These are phyloP conservation scores for Melastoma candidum DNA, from an alignment of 441 rosid species.

Conservation along the genomic window DNA sequence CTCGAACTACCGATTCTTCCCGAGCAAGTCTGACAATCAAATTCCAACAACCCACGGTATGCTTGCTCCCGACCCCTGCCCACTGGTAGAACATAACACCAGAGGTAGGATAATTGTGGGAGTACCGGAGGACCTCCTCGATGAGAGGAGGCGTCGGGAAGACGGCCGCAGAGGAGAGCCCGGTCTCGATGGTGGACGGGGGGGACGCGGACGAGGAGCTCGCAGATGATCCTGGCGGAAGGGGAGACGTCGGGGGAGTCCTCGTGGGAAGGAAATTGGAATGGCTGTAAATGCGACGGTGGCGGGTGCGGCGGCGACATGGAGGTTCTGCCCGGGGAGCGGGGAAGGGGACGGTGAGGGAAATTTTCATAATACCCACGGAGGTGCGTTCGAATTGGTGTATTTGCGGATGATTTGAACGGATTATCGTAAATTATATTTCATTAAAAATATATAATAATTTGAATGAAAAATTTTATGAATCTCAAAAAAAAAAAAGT, in stretches of 20 bases:
- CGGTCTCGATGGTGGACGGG: slow-evolving; percentile 27
- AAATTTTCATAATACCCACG: too few species aligned
- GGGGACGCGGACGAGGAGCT: slow-evolving; percentile 22
- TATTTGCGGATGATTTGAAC: too few species aligned
- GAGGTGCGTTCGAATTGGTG: too few species aligned
- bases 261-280: slow-evolving; percentile 15
- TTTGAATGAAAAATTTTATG: too few species aligned
- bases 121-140: slow-evolving; percentile 34
- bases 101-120: slow-evolving; percentile 27
- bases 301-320: neutral
- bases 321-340: too few species aligned
- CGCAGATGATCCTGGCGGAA: slow-evolving; percentile 22
- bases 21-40: slow-evolving; percentile 50
- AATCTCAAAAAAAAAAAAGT: too few species aligned
- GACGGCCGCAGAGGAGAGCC: slow-evolving; percentile 26
- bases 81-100: slow-evolving; percentile 47
- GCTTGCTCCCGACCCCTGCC: slow-evolving; percentile 29
- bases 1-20: slow-evolving; percentile 37
- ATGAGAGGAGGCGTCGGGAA: slow-evolving; percentile 26
- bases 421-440: too few species aligned
- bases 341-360: too few species aligned
- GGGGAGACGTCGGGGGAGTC: slow-evolving; percentile 25
- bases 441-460: too few species aligned
- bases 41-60: slow-evolving; percentile 33
- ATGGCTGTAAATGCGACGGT: slow-evolving; percentile 14